Conservation (phyloP, 2,329 filamentous ascomycete species). For the Fusarium zealandicum region DNA sequence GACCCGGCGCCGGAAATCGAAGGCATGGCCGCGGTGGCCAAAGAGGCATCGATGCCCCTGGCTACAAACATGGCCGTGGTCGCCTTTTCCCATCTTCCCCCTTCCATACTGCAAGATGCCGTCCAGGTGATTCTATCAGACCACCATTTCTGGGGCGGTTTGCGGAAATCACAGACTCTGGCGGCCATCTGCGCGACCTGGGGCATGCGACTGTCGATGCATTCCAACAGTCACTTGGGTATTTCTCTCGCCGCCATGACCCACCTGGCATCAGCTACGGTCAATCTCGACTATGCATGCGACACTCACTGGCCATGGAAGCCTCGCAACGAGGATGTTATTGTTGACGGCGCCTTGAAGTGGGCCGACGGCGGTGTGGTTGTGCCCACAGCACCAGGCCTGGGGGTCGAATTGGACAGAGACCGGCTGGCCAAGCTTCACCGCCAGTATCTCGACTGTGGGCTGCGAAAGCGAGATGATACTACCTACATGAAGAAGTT, state of each 20-base stretch:
- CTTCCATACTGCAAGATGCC: constrained; percentile 48
- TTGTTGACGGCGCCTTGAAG: constrained; percentile 47
- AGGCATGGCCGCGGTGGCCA: constrained; percentile 53
- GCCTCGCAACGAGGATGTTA: constrained; percentile 51
- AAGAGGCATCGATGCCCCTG: constrained; percentile 50
- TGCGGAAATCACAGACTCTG: constrained; percentile 50
- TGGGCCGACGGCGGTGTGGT: constrained; percentile 48
- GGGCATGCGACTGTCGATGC: constrained; percentile 52
- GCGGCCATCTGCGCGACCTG: constrained; percentile 50
- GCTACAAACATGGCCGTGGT: constrained; percentile 55
- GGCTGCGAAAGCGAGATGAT: constrained; percentile 48
- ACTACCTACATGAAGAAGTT: constrained; percentile 49
- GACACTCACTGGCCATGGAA: constrained; percentile 57
- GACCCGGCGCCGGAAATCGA: constrained; percentile 51
- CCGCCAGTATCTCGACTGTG: constrained; percentile 49
- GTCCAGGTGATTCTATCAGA: constrained; percentile 52
- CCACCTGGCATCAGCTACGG: constrained; percentile 51
- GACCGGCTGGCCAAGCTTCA: constrained; percentile 47
- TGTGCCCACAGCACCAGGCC: constrained; percentile 46
- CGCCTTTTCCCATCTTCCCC: constrained; percentile 49
- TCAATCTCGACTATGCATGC: constrained; percentile 53
- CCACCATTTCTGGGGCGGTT: constrained; percentile 54
- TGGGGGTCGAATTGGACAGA: constrained; percentile 50
- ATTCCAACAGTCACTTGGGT: constrained; percentile 53
- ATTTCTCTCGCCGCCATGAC: constrained; percentile 54